These are phyloP conservation scores for Jatropha podagrica DNA, from an alignment of 441 rosid genomes.

Conservation along the genomic window DNA sequence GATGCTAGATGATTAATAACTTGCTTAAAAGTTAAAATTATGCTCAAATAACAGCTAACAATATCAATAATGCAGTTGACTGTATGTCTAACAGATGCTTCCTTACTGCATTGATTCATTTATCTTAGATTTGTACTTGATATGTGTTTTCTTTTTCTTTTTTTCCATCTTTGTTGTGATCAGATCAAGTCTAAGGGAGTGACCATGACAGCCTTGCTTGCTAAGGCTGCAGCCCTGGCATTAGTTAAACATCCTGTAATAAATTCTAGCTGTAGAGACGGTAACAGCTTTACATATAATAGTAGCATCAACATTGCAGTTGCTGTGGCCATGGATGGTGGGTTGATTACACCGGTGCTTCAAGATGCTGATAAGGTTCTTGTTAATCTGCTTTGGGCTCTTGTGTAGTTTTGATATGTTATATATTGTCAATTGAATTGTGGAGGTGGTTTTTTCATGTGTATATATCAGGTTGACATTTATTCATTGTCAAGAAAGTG, in stretches of 20 bases:
- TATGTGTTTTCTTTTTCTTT: background rate
- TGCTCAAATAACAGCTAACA: background rate
- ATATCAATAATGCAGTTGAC: background rate
- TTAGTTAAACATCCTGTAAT: slow-evolving; percentile 75
- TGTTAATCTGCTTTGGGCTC: slow-evolving; percentile 8
- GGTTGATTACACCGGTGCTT: slow-evolving; percentile 93
- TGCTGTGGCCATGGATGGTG: slow-evolving; percentile 91
- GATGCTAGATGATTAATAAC: background rate
- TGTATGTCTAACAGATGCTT: background rate
- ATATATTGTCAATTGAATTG: background rate
- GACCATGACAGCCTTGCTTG: slow-evolving; percentile 93
- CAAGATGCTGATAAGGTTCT: slow-evolving; percentile 88
- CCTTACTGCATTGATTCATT: background rate
- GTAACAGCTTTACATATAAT: slow-evolving; percentile 80
- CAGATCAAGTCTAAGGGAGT: slow-evolving; percentile 94
- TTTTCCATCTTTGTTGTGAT: slow-evolving; percentile 18
- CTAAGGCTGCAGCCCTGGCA: slow-evolving; percentile 96
- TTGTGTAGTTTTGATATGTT: background rate
- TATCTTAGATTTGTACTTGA: slow-evolving; percentile 6
- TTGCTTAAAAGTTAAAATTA: background rate
- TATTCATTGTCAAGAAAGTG: slow-evolving; percentile 92
- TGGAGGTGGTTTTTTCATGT: background rate
- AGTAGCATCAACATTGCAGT: slow-evolving; percentile 84
- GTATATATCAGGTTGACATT: slow-evolving; percentile 67
- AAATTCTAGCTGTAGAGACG: slow-evolving; percentile 84